These are phyloP conservation scores for Ogataea hybrid DNA, from an alignment of 1,139 yeast species.

Conservation along the genomic window DNA sequence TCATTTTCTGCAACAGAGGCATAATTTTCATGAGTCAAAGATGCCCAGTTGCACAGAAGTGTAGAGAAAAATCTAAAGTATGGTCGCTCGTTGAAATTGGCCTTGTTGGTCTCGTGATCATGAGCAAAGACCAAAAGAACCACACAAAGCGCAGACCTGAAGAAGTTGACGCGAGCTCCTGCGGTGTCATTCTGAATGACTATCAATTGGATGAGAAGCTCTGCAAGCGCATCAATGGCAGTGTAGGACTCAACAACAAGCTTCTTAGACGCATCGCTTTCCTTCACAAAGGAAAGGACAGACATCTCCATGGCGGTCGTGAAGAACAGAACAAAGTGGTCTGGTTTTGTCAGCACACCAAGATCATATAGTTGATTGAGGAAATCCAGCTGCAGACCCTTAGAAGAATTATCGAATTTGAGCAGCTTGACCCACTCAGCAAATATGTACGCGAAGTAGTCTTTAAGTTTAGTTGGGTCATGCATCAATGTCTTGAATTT, in stretches of 20 bases:
- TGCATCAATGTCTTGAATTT: slow-evolving; percentile 23
- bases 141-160: slow-evolving; percentile 65
- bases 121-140: slow-evolving; percentile 67
- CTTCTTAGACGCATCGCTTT: slow-evolving; percentile 54
- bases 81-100: slow-evolving; percentile 81
- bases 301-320: slow-evolving; percentile 78
- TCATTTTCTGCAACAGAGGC: slow-evolving; percentile 31
- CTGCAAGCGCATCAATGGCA: slow-evolving; percentile 81
- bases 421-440: slow-evolving; percentile 87
- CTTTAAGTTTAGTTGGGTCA: slow-evolving; percentile 35
- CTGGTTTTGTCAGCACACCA: slow-evolving; percentile 65
- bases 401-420: slow-evolving; percentile 57
- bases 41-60: slow-evolving; percentile 67
- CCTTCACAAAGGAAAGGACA: slow-evolving; percentile 64
- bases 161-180: slow-evolving; percentile 42
- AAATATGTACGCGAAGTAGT: slow-evolving; percentile 75
- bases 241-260: slow-evolving; percentile 63
- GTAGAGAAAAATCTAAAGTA: slow-evolving; percentile 88
- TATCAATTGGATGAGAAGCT: slow-evolving; percentile 62
- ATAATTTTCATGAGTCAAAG: slow-evolving; percentile 29
- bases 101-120: slow-evolving; percentile 64
- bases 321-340: slow-evolving; percentile 62
- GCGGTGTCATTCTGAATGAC: slow-evolving; percentile 50
- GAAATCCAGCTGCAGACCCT: slow-evolving; percentile 58
- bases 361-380: slow-evolving; percentile 61